These are phyloP conservation scores for Tylopilus felleus DNA, from an alignment of 768 basidiomycete genomes.

Conservation along the genomic window DNA sequence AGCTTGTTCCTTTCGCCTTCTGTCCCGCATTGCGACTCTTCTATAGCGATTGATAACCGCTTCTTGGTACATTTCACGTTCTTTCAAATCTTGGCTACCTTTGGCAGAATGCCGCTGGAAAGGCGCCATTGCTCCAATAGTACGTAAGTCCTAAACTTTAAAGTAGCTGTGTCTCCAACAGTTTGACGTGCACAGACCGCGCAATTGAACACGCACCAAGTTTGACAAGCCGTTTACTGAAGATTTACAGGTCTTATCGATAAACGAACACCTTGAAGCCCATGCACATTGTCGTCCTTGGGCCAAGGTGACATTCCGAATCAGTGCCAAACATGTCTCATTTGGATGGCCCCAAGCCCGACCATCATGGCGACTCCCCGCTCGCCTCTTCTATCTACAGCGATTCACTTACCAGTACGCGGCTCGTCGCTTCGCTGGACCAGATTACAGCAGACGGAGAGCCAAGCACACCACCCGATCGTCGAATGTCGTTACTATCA, in stretches of 20 bases:
- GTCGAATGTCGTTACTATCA: slow-evolving; percentile 17
- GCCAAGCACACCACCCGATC: slow-evolving; percentile 14
- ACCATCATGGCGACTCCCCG: slow-evolving; percentile 85
- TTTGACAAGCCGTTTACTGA: neutral
- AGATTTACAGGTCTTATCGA: neutral
- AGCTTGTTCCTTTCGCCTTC: neutral
- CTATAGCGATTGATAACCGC: neutral
- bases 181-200: neutral
- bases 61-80: neutral
- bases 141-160: slow-evolving; percentile 17
- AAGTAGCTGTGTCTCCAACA: neutral
- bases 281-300: neutral
- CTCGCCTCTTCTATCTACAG: slow-evolving; percentile 58
- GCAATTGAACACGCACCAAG: neutral
- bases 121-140: neutral
- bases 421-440: slow-evolving; percentile 30
- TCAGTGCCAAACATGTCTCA: slow-evolving; percentile 9
- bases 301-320: neutral
- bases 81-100: neutral
- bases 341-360: slow-evolving; percentile 52
- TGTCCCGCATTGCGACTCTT: neutral
- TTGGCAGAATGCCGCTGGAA: neutral
- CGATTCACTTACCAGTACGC: slow-evolving; percentile 1
- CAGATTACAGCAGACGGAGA: slow-evolving; percentile 5
- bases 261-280: neutral